These are phyloP conservation scores for Mycocentrospora acerina DNA, from an alignment of 2,329 filamentous ascomycete species.

Conservation along the genomic window DNA sequence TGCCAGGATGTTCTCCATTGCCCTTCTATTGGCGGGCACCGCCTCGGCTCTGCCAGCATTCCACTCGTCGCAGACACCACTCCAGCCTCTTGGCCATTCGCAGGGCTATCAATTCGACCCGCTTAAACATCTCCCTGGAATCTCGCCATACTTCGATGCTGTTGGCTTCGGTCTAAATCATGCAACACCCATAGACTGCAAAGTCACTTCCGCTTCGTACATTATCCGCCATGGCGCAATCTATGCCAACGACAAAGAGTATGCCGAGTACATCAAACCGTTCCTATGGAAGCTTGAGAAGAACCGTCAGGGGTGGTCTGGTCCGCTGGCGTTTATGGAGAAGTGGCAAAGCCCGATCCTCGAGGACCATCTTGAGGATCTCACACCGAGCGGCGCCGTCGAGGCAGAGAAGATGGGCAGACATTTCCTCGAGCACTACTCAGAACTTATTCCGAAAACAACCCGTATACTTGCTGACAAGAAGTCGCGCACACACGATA, in stretches of 20 bases:
- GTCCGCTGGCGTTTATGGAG: slow-evolving; percentile 57
- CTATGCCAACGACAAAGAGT: slow-evolving; percentile 54
- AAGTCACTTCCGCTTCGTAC: slow-evolving; percentile 51
- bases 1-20: slow-evolving; percentile 10
- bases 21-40: slow-evolving; percentile 20
- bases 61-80: slow-evolving; percentile 14
- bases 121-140: slow-evolving; percentile 51
- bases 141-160: slow-evolving; percentile 54
- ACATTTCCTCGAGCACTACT: slow-evolving; percentile 59
- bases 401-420: slow-evolving; percentile 60
- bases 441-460: slow-evolving; percentile 49
- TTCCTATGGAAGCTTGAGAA: slow-evolving; percentile 60
- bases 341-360: slow-evolving; percentile 59
- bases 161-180: slow-evolving; percentile 50
- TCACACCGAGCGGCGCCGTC: slow-evolving; percentile 42
- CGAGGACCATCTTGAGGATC: slow-evolving; percentile 50
- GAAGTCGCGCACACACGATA: slow-evolving; percentile 40
- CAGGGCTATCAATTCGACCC: slow-evolving; percentile 49
- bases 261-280: slow-evolving; percentile 52
- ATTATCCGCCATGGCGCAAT: slow-evolving; percentile 54
- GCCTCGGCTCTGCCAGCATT: slow-evolving; percentile 22
- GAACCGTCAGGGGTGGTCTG: slow-evolving; percentile 54
- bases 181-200: slow-evolving; percentile 51
- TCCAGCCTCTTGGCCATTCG: slow-evolving; percentile 28
- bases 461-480: slow-evolving; percentile 36